Conservation (phyloP, 208 protist species). For the Crithidia acanthocephali region DNA sequence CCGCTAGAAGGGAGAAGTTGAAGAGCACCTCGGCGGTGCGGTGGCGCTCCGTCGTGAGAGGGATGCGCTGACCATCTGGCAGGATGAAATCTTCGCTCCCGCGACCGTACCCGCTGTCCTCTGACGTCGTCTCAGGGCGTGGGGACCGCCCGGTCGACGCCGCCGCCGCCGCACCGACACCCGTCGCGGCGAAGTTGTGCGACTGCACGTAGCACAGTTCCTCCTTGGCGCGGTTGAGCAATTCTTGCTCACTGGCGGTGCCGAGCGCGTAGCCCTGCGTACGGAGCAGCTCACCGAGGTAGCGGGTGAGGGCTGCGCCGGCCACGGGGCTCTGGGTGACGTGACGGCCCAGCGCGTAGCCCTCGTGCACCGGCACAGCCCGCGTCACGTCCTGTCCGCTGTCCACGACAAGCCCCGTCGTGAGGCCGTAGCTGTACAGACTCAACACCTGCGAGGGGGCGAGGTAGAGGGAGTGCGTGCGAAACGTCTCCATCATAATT, state of each 20-base stretch:
- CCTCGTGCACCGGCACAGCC: conserved; percentile 93
- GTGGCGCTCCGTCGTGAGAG: conserved; percentile 68
- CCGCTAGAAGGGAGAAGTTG: conserved; percentile 80
- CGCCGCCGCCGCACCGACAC: background rate
- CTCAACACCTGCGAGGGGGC: conserved; percentile 91
- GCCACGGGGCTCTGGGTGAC: conserved; percentile 78
- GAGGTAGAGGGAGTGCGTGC: conserved; percentile 92
- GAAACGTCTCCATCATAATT: conserved; percentile 96
- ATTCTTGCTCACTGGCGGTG: conserved; percentile 86
- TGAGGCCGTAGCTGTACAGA: conserved; percentile 94
- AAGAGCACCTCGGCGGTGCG: conserved; percentile 85
- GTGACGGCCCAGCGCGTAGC: conserved; percentile 91
- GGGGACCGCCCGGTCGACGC: background rate
- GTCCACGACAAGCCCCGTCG: conserved; percentile 94
- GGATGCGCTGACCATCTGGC: conserved; percentile 89
- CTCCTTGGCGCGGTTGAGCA: conserved; percentile 93
- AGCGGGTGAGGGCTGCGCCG: conserved; percentile 83
- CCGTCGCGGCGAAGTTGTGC: conserved; percentile 6
- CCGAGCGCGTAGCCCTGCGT: conserved; percentile 89
- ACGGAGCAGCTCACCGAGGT: conserved; percentile 71
- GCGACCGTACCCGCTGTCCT: background rate
- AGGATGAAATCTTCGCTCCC: conserved; percentile 66
- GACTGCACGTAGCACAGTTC: conserved; percentile 86
- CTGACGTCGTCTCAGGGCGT: background rate
- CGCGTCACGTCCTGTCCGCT: conserved; percentile 86